phyloP scores from a whole-genome alignment of 2,329 filamentous ascomycete genomes.

The Biscogniauxia sp. region DNA sequence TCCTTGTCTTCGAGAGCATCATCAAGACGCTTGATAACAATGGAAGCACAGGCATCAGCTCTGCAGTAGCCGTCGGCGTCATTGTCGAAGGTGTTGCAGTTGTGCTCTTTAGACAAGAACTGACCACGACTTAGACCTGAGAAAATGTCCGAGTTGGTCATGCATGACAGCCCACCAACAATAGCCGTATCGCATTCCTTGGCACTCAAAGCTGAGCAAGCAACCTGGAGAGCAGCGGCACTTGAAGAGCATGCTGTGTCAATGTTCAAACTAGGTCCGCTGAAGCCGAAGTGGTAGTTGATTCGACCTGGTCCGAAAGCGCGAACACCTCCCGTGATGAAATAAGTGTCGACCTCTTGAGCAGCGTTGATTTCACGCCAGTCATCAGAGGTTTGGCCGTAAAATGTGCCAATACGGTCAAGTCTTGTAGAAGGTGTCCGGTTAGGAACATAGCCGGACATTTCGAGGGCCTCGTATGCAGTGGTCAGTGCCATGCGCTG shows the following conservation, averaged over 20 bases:
- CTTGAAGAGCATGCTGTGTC: conserved; percentile 42
- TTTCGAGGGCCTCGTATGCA: conserved; percentile 79
- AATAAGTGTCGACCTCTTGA: conserved; percentile 62
- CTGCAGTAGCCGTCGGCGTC: conserved; percentile 81
- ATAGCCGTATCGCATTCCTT: conserved; percentile 80
- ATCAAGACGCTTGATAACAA: conserved; percentile 76
- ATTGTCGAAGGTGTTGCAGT: conserved; percentile 79
- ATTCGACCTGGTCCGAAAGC: conserved; percentile 52
- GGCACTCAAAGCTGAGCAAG: conserved; percentile 69
- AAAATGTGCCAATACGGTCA: conserved; percentile 67
- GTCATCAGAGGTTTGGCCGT: conserved; percentile 74
- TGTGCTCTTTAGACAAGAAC: conserved; percentile 73
- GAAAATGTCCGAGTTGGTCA: conserved; percentile 81
- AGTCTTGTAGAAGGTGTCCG: conserved; percentile 67
- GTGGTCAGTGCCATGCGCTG: conserved; percentile 73
- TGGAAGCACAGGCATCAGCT: conserved; percentile 70
- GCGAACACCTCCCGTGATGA: conserved; percentile 48
- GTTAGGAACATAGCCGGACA: conserved; percentile 74
- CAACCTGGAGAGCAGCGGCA: conserved; percentile 38
- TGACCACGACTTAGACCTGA: conserved; percentile 72
- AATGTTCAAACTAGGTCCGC: conserved; percentile 37
- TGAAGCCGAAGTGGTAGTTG: conserved; percentile 43
- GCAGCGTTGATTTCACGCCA: conserved; percentile 73
- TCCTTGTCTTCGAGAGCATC: conserved; percentile 77
- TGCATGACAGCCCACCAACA: conserved; percentile 73